Conservation (phyloP, 345 rosid genomes). For the Dimocarpus longan region DNA sequence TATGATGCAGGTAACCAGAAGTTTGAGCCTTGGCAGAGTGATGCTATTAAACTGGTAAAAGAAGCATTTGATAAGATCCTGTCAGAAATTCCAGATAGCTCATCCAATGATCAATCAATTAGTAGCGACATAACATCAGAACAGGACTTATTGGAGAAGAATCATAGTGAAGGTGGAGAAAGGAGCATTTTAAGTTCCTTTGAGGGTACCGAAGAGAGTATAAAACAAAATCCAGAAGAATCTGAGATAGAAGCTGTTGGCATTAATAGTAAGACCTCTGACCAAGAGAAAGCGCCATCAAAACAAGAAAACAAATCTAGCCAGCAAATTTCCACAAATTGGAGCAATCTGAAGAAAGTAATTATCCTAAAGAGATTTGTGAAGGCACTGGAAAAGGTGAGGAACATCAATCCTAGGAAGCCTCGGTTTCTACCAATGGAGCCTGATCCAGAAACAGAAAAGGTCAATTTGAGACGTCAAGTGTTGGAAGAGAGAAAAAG, state of each 20-base stretch:
- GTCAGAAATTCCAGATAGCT: slow-evolving; percentile 63
- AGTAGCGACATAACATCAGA: slow-evolving; percentile 37
- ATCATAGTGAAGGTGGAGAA: slow-evolving; percentile 36
- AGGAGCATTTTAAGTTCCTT: slow-evolving; percentile 28
- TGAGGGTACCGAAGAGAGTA: slow-evolving; percentile 21
- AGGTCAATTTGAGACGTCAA: slow-evolving; percentile 67
- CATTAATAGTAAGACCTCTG: slow-evolving; percentile 6
- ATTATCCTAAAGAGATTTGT: slow-evolving; percentile 76
- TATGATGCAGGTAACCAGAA: slow-evolving; percentile 33
- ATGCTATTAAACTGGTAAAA: slow-evolving; percentile 69
- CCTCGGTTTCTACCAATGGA: slow-evolving; percentile 43
- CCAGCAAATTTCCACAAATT: slow-evolving; percentile 54
- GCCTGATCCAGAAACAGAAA: slow-evolving; percentile 63
- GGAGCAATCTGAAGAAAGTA: slow-evolving; percentile 85
- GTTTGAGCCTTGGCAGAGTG: slow-evolving; percentile 44
- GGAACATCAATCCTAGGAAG: slow-evolving; percentile 52
- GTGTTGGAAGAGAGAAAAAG: slow-evolving; percentile 60
- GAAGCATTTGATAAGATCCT: slow-evolving; percentile 86
- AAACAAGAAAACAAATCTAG: slow-evolving; percentile 32
- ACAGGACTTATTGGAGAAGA: slow-evolving; percentile 38
- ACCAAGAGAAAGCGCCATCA: slow-evolving; percentile 35
- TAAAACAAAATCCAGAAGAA: slow-evolving; percentile 21
- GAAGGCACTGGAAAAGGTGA: slow-evolving; percentile 70
- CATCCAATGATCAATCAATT: slow-evolving; percentile 57
- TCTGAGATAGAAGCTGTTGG: slow-evolving; percentile 3